A percentile compares a stretch with the other conserved stretches of the same genome.
phyloP scores from a whole-genome alignment of 2,329 filamentous ascomycete genomes.

The Scolecobasidium constrictum region DNA sequence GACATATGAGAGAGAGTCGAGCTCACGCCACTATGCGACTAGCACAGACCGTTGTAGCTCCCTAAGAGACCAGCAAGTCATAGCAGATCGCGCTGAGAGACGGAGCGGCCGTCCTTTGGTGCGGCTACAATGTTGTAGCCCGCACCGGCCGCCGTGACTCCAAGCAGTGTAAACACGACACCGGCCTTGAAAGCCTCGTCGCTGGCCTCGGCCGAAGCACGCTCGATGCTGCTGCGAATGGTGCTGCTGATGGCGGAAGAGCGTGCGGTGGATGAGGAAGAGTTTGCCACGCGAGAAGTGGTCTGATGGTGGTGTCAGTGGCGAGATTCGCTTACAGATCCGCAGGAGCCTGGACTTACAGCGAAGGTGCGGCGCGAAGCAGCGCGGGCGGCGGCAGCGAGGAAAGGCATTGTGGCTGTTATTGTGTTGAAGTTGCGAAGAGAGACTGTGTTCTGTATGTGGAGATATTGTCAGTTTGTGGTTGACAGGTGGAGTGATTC shows the following conservation, averaged over 20 bases:
- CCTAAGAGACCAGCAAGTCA: constrained; percentile 2
- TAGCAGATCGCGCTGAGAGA: constrained; percentile 1
- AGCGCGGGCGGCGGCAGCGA: constrained; percentile 4
- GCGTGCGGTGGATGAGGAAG: neutral
- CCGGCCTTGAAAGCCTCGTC: constrained; percentile 10
- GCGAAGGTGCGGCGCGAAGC: constrained; percentile 1
- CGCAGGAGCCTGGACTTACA: neutral
- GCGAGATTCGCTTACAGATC: neutral
- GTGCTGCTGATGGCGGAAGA: constrained; percentile 5
- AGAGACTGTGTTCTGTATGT: too few relatives aligned
- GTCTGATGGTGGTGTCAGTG: neutral
- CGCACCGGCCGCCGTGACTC: constrained; percentile 4
- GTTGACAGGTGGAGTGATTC: too few relatives aligned
- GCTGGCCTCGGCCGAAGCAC: constrained; percentile 5
- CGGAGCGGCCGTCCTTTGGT: constrained; percentile 1
- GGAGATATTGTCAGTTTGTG: too few relatives aligned
- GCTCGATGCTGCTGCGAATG: constrained; percentile 5
- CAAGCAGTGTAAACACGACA: constrained; percentile 8
- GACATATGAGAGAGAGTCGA: too few relatives aligned
- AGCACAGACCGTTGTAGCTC: constrained; percentile 7
- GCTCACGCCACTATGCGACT: too few relatives aligned
- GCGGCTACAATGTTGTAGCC: neutral
- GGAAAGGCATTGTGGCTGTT: constrained; percentile 4
- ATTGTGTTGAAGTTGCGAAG: too few relatives aligned
- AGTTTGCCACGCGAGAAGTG: neutral